Evolutionary conservation across 352 stramenopile species (phyloP).

Genomic region (Globisporangium radiosum): DNA sequence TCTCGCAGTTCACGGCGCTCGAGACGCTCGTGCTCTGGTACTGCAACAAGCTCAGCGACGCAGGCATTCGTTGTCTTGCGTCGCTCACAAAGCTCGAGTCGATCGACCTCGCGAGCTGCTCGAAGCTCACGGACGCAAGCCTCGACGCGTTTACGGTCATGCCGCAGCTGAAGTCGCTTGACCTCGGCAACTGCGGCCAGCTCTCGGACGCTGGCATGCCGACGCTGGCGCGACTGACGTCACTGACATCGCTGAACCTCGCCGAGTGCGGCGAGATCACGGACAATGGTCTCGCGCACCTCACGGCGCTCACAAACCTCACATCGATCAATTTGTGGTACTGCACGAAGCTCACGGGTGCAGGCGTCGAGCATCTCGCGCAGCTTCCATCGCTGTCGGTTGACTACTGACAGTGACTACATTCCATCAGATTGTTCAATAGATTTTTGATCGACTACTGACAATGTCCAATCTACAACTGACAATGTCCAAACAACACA

Average conservation of each 20-base stretch:
- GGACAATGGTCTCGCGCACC: conserved; percentile 40
- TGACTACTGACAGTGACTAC: conserved; percentile 22
- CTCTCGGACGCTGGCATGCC: conserved; percentile 59
- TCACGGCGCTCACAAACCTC: conserved; percentile 42
- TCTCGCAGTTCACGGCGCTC: conserved; percentile 41
- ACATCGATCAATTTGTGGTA: conserved; percentile 75
- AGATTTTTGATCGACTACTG: no score
- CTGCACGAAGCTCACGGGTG: conserved; percentile 63
- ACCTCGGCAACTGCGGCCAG: conserved; percentile 78
- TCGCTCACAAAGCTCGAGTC: conserved; percentile 46
- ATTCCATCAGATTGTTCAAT: no score
- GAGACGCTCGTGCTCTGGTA: conserved; percentile 75
- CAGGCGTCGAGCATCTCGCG: conserved; percentile 40
- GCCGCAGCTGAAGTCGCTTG: conserved; percentile 48
- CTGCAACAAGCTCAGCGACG: conserved; percentile 81
- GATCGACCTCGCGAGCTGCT: conserved; percentile 71
- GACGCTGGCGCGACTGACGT: conserved; percentile 33
- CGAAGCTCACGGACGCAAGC: conserved; percentile 48
- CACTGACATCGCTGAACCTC: conserved; percentile 63
- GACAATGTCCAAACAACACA: no score
- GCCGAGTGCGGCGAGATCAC: conserved; percentile 69
- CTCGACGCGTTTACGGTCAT: conserved; percentile 46
- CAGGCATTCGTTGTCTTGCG: conserved; percentile 31
- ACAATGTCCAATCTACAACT: no score
- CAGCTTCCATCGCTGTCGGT: conserved; percentile 39